Conservation (phyloP, 192 early-diverging fungal species). For the Backusella sp. region DNA sequence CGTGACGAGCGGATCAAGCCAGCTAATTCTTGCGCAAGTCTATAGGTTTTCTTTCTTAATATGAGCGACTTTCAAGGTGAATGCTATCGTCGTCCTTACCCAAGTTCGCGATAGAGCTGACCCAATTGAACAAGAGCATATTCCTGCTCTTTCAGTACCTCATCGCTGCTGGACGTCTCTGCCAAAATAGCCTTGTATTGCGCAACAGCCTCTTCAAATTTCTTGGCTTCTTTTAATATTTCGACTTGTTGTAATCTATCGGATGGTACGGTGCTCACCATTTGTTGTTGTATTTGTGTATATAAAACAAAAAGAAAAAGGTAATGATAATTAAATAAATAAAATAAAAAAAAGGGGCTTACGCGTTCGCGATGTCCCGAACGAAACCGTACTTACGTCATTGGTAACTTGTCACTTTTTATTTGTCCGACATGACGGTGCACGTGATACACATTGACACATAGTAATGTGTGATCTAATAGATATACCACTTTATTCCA, state of each 20-base stretch:
- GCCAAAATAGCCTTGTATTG: slow-evolving; percentile 62
- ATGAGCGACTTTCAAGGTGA: neutral
- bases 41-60: slow-evolving; percentile 25
- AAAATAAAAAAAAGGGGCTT: slow-evolving; percentile 4
- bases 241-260: slow-evolving; percentile 48
- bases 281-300: neutral
- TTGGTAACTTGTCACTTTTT: neutral
- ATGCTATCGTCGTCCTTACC: slow-evolving; percentile 37
- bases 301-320: neutral
- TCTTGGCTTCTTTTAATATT: slow-evolving; percentile 55
- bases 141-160: slow-evolving; percentile 64
- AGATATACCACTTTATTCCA: no score
- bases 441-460: neutral
- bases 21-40: slow-evolving; percentile 76
- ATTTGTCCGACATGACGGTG: neutral
- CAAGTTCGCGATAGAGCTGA: slow-evolving; percentile 66
- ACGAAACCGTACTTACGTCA: neutral
- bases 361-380: slow-evolving; percentile 11
- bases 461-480: no score
- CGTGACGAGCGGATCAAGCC: slow-evolving; percentile 80
- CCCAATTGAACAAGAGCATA: slow-evolving; percentile 69
- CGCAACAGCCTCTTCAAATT: slow-evolving; percentile 60
- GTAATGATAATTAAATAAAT: neutral
- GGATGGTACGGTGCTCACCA: neutral
- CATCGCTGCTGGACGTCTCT: slow-evolving; percentile 36